These are phyloP conservation scores for Solanum commersonii DNA, from an alignment of 257 asterid genomes.

Conservation along the genomic window DNA sequence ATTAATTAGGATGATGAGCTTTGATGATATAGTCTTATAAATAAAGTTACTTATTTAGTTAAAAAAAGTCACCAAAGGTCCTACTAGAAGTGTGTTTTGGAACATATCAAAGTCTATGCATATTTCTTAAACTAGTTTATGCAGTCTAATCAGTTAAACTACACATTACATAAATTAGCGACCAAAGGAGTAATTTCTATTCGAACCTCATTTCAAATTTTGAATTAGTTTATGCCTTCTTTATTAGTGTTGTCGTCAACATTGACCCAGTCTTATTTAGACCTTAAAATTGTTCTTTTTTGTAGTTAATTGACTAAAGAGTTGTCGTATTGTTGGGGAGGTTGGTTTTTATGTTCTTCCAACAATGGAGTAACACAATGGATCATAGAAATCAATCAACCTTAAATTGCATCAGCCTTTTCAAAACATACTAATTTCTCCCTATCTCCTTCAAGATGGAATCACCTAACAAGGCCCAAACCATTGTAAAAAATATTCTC, in stretches of 20 bases:
- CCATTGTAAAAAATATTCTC: neutral
- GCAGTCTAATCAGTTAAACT: no score
- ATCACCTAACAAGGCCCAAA: neutral
- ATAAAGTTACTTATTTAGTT: no score
- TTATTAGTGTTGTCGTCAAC: neutral
- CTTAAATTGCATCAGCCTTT: no score
- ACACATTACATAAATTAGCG: no score
- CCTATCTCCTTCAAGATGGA: neutral
- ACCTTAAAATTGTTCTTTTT: neutral
- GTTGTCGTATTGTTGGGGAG: no score
- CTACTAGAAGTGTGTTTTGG: neutral
- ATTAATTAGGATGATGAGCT: no score
- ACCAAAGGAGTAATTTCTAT: neutral
- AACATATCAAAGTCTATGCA: neutral
- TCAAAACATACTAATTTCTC: neutral
- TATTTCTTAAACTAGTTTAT: no score
- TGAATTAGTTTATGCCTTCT: neutral
- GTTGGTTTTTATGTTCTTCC: no score
- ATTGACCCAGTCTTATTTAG: neutral
- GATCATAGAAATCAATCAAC: no score
- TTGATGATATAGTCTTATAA: no score
- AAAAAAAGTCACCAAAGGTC: neutral
- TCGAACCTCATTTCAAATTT: neutral
- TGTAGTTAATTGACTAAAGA: neutral
- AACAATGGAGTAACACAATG: no score